phyloP scores from a whole-genome alignment of 805 yeast genomes.

The Millerago galiae region DNA sequence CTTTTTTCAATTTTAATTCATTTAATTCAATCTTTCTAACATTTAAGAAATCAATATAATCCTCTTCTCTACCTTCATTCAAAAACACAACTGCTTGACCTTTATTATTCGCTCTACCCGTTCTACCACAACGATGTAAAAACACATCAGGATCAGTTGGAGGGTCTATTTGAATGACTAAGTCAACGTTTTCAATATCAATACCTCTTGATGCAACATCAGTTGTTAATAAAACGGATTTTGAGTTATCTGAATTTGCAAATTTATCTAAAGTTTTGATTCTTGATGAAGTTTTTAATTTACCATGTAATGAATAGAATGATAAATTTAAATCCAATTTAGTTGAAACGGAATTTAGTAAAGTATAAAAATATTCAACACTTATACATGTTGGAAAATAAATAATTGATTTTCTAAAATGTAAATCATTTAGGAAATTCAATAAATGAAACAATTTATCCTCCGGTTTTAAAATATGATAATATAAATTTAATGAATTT shows the following conservation, averaged over 20 bases:
- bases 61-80: slow-evolving; percentile 71
- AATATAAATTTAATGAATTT: slow-evolving; percentile 52
- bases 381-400: slow-evolving; percentile 88
- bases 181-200: slow-evolving; percentile 90
- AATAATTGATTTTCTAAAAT: slow-evolving; percentile 76
- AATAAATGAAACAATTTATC: slow-evolving; percentile 55
- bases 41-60: slow-evolving; percentile 70
- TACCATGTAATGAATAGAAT: slow-evolving; percentile 83
- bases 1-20: slow-evolving; percentile 26
- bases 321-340: slow-evolving; percentile 31
- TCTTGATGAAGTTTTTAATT: slow-evolving; percentile 74
- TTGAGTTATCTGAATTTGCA: slow-evolving; percentile 26
- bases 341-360: slow-evolving; percentile 32
- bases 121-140: slow-evolving; percentile 90
- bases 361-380: slow-evolving; percentile 68
- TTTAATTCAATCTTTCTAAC: slow-evolving; percentile 58
- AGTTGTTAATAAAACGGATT: slow-evolving; percentile 74
- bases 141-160: slow-evolving; percentile 91
- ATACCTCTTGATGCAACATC: slow-evolving; percentile 99
- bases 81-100: slow-evolving; percentile 78
- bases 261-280: slow-evolving; percentile 64
- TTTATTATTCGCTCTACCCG: slow-evolving; percentile 83
- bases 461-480: slow-evolving; percentile 52
- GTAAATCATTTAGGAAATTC: slow-evolving; percentile 43
- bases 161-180: slow-evolving; percentile 91